A percentile compares a stretch with the other conserved stretches of the same genome.
phyloP scores from a whole-genome alignment of 73 alveolate species.

The Paramecium caudatum region DNA sequence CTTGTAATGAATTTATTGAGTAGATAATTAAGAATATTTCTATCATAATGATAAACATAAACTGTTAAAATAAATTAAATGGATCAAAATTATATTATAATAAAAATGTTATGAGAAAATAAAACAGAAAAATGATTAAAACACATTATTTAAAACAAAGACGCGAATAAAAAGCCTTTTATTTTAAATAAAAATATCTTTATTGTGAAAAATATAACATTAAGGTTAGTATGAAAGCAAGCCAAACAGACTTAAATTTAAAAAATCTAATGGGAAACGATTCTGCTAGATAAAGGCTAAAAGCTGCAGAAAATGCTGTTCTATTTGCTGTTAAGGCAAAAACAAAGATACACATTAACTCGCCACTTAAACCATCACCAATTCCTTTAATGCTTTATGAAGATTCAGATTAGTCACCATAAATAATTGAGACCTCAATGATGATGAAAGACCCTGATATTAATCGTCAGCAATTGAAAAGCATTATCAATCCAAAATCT shows the following conservation, averaged over 20 bases:
- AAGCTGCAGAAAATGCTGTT: slow-evolving; percentile 47
- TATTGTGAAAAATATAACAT: neutral
- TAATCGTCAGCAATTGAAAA: neutral
- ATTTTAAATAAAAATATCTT: neutral
- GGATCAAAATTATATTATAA: slow-evolving; percentile 7
- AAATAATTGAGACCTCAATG: neutral
- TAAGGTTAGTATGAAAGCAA: neutral
- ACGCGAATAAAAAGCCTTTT: neutral
- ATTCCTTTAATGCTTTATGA: slow-evolving; percentile 43
- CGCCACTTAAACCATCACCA: slow-evolving; percentile 20
- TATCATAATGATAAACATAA: neutral
- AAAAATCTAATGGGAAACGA: slow-evolving; percentile 8
- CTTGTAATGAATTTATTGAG: neutral
- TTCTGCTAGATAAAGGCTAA: neutral
- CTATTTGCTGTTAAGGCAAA: slow-evolving; percentile 45
- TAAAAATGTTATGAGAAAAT: neutral
- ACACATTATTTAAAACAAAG: neutral
- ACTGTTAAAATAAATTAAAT: neutral
- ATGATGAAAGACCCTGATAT: neutral
- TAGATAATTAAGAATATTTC: neutral
- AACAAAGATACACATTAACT: neutral
- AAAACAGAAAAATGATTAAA: slow-evolving; percentile 20
- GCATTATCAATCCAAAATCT: neutral
- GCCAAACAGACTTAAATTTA: neutral
- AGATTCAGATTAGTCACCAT: slow-evolving; percentile 23